Percentiles rank a stretch among this genome's conserved stretches.
These are phyloP conservation scores for Rhodamnia argentea DNA, from an alignment of 345 rosid genomes.

Conservation along the genomic window DNA sequence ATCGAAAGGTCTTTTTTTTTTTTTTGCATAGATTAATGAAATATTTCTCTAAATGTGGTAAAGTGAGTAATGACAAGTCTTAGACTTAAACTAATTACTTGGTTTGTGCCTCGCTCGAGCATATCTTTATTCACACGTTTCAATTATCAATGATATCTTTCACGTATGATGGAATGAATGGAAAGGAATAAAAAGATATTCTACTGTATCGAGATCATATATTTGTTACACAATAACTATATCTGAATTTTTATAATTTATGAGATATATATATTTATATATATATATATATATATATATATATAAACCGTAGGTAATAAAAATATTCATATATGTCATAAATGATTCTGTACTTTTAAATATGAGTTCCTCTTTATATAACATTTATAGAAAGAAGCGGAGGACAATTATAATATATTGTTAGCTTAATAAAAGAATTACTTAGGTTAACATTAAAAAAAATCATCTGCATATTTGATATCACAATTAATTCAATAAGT, in stretches of 20 bases:
- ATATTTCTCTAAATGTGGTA: neutral
- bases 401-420: neutral
- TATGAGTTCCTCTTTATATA: neutral
- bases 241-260: neutral
- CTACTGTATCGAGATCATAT: neutral
- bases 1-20: neutral
- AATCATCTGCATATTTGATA: neutral
- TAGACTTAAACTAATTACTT: neutral
- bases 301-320: neutral
- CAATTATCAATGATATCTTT: neutral
- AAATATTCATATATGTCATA: neutral
- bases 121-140: neutral
- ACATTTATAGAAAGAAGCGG: neutral
- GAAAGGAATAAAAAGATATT: neutral
- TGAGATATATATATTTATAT: neutral
- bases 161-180: neutral
- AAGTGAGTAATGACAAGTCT: neutral
- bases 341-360: neutral
- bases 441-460: neutral
- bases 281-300: too few relatives aligned
- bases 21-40: neutral
- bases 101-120: neutral
- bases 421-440: neutral
- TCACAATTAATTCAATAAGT: neutral
- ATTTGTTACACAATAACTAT: neutral